phyloP scores from a whole-genome alignment of 2,329 filamentous ascomycete species.

The Diaporthe amygdali region DNA sequence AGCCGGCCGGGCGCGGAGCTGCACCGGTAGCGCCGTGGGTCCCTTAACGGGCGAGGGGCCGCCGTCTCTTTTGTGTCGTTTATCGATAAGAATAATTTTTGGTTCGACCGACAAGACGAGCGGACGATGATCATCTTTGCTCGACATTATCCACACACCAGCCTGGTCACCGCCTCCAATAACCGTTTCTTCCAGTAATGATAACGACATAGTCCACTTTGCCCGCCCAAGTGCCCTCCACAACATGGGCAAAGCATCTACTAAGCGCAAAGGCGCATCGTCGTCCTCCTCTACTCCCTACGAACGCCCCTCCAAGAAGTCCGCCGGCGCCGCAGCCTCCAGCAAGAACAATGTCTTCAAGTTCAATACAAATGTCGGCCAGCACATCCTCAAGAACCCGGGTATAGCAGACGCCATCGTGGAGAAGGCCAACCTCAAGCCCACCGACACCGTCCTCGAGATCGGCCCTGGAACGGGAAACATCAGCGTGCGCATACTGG shows the following conservation, averaged over 20 bases:
- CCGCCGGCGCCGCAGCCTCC: constrained; percentile 30
- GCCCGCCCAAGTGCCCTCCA: neutral
- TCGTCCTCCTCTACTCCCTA: constrained; percentile 41
- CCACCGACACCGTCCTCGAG: constrained; percentile 89
- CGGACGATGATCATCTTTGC: neutral
- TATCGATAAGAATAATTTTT: constrained; percentile 23
- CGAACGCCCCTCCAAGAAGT: constrained; percentile 35
- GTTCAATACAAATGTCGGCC: constrained; percentile 89
- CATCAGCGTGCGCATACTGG: constrained; percentile 84
- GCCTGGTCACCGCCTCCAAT: neutral
- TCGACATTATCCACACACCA: neutral
- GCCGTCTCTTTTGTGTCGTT: neutral
- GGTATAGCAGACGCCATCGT: constrained; percentile 78
- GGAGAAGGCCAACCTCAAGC: constrained; percentile 86
- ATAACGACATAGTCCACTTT: neutral
- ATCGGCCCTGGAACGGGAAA: constrained; percentile 91
- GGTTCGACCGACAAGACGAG: neutral
- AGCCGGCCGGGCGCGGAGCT: constrained; percentile 6
- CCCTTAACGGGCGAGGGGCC: neutral
- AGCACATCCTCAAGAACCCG: constrained; percentile 92
- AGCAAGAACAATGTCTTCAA: constrained; percentile 88
- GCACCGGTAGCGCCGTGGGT: neutral
- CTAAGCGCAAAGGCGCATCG: constrained; percentile 39
- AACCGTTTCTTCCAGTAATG: neutral
- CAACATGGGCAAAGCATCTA: constrained; percentile 46